Percentiles rank a stretch among this genome's conserved stretches.
Conservation (phyloP, 495 filamentous ascomycete species). For the Sporormia fimetaria region DNA sequence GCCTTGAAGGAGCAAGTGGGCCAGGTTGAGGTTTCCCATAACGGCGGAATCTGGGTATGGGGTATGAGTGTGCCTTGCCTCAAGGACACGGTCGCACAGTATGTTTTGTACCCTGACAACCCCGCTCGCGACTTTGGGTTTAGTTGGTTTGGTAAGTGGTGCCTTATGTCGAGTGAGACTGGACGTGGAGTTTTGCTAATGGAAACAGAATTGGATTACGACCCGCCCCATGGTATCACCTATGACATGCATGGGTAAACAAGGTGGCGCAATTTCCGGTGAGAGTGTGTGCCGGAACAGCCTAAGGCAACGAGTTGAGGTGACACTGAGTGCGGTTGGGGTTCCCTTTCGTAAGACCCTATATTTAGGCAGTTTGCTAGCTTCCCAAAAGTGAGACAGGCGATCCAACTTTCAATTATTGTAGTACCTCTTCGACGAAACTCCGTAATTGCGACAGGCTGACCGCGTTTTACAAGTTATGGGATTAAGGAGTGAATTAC, state of each 20-base stretch:
- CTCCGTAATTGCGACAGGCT: too few relatives aligned
- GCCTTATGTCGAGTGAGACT: neutral
- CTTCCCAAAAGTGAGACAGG: too few relatives aligned
- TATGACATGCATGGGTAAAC: conserved; percentile 13
- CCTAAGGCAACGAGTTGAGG: too few relatives aligned
- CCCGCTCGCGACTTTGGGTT: neutral
- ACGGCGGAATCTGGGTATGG: neutral
- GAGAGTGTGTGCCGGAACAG: too few relatives aligned
- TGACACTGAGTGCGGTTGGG: too few relatives aligned
- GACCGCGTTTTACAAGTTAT: too few relatives aligned
- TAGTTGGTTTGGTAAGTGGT: conserved; percentile 16
- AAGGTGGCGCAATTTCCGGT: too few relatives aligned
- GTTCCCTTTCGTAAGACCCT: too few relatives aligned
- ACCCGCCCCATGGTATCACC: conserved; percentile 18
- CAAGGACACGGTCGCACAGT: conserved; percentile 3
- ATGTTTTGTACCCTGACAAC: conserved; percentile 8
- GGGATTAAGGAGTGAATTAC: too few relatives aligned
- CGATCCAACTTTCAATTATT: too few relatives aligned
- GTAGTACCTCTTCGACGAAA: too few relatives aligned
- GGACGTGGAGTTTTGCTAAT: neutral
- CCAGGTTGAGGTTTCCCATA: conserved; percentile 3
- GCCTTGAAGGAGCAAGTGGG: neutral
- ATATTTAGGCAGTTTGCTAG: too few relatives aligned
- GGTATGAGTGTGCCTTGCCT: conserved; percentile 4
- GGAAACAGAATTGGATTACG: conserved; percentile 4